These are phyloP conservation scores for Phialemonium atrogriseum DNA, from an alignment of 2,329 filamentous ascomycete genomes.

Conservation along the genomic window DNA sequence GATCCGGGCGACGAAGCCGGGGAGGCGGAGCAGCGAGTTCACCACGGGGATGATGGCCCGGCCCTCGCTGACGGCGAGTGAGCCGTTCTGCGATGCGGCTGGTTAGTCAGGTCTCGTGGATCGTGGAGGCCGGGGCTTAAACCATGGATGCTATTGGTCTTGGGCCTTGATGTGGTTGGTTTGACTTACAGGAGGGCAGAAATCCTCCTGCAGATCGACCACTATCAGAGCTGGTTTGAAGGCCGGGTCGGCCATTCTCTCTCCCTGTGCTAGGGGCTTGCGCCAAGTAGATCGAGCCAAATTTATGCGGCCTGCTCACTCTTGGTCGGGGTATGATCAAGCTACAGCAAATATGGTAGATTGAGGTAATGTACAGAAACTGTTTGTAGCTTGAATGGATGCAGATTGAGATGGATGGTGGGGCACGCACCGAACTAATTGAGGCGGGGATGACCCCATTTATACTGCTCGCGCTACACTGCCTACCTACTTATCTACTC, in stretches of 20 bases:
- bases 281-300: no score
- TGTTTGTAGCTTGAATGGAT: no score
- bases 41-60: slow-evolving; percentile 61
- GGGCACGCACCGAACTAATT: no score
- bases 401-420: no score
- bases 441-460: no score
- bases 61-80: slow-evolving; percentile 72
- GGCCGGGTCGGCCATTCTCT: slow-evolving; percentile 5
- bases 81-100: slow-evolving; percentile 54
- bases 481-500: no score
- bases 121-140: background rate
- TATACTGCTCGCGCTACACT: no score
- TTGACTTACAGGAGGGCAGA: slow-evolving; percentile 71
- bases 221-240: slow-evolving; percentile 54
- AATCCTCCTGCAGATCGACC: slow-evolving; percentile 90
- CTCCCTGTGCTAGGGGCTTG: no score
- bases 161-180: background rate
- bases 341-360: no score
- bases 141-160: background rate
- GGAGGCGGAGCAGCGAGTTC: slow-evolving; percentile 64
- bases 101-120: background rate
- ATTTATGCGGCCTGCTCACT: no score
- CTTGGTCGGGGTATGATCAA: no score
- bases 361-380: no score
- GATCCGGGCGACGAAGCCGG: slow-evolving; percentile 64